Conservation (phyloP, 148 eudicot genomes). For the Vaccinium corymbosum region DNA sequence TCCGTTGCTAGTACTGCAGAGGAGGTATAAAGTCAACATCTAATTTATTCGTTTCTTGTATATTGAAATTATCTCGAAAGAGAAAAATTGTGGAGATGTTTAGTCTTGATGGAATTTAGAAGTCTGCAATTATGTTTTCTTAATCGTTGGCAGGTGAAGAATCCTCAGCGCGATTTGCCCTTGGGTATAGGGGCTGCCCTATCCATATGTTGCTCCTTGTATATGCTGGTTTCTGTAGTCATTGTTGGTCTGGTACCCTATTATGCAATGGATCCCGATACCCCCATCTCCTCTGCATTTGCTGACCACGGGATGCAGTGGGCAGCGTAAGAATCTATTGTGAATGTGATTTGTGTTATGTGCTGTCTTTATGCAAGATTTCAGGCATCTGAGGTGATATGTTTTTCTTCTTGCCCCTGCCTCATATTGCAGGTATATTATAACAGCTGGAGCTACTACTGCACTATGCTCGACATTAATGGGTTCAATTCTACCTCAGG, state of each 20-base stretch:
- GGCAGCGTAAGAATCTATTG: constrained; percentile 78
- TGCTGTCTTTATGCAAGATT: not conserved
- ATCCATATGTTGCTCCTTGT: constrained; percentile 74
- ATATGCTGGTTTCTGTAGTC: constrained; percentile 90
- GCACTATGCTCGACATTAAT: constrained; percentile 88
- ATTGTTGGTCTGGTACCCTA: constrained; percentile 94
- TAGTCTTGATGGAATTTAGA: constrained; percentile 2
- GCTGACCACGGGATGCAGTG: constrained; percentile 84
- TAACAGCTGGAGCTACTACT: constrained; percentile 82
- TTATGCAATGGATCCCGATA: constrained; percentile 89
- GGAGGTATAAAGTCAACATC: constrained; percentile 47
- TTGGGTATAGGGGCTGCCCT: constrained; percentile 81
- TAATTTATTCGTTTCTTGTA: not conserved
- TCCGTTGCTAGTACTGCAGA: constrained; percentile 97
- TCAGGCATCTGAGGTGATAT: not conserved
- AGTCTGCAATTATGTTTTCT: constrained; percentile 1
- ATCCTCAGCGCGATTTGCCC: constrained; percentile 91
- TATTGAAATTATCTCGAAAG: not conserved
- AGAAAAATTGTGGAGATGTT: not conserved
- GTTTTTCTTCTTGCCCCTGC: constrained; percentile 16
- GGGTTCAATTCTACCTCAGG: constrained; percentile 98
- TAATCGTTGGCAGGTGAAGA: constrained; percentile 60
- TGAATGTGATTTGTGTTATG: constrained; percentile 9
- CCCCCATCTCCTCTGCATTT: constrained; percentile 94
- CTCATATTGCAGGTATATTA: constrained; percentile 54